A percentile compares a stretch with the other conserved stretches of the same genome.
These are phyloP conservation scores for Panus rudis DNA, from an alignment of 768 basidiomycete species.

Conservation along the genomic window DNA sequence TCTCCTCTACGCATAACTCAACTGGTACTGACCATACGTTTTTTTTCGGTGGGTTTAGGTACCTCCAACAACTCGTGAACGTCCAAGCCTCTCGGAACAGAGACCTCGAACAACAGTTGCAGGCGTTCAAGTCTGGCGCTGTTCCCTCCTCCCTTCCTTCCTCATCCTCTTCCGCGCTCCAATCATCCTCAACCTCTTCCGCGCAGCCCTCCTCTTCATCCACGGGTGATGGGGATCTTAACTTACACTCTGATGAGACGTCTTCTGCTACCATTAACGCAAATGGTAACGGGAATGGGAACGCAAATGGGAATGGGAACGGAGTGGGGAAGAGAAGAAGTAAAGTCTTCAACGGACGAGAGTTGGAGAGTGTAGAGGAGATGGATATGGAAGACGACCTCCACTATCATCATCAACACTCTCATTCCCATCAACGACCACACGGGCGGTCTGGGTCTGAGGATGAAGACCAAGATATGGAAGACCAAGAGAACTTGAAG, in stretches of 20 bases:
- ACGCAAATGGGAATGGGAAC: too few relatives aligned
- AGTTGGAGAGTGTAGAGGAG: slow-evolving; percentile 25
- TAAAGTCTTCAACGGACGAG: slow-evolving; percentile 21
- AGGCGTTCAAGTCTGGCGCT: slow-evolving; percentile 29
- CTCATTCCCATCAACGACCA: slow-evolving; percentile 5
- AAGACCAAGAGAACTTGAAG: too few relatives aligned
- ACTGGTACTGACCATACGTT: too few relatives aligned
- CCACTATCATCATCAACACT: not conserved
- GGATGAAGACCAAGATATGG: slow-evolving; percentile 14
- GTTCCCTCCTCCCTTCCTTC: not conserved
- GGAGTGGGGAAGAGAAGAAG: too few relatives aligned
- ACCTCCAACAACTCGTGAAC: slow-evolving; percentile 80
- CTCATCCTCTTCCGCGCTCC: not conserved
- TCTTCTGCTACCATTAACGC: too few relatives aligned
- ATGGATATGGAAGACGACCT: slow-evolving; percentile 21
- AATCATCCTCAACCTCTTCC: not conserved
- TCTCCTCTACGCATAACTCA: not conserved
- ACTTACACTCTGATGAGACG: too few relatives aligned
- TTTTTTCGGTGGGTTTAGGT: slow-evolving; percentile 32
- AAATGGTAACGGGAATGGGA: too few relatives aligned
- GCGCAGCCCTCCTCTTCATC: not conserved
- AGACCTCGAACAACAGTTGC: slow-evolving; percentile 70
- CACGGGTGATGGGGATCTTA: too few relatives aligned
- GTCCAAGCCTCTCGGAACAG: slow-evolving; percentile 73
- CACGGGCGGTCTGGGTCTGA: too few relatives aligned